These are phyloP conservation scores for Phaeosphaeriaceae sp. DNA, from an alignment of 2,329 filamentous ascomycete species.

Conservation along the genomic window DNA sequence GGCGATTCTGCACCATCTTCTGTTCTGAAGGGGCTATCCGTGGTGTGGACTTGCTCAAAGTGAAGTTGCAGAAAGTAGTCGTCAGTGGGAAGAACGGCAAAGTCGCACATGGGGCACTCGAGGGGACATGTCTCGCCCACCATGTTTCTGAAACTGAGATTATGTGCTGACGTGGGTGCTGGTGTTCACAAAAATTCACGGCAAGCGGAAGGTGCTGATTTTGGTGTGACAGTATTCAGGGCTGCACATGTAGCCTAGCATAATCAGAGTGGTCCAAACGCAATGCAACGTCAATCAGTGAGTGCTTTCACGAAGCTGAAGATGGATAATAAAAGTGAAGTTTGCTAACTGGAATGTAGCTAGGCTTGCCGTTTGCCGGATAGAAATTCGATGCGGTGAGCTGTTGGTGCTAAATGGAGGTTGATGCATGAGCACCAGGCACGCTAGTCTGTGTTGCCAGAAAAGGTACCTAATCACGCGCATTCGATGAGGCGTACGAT, in stretches of 20 bases:
- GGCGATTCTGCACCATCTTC: conserved; percentile 38
- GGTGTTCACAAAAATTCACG: conserved; percentile 11
- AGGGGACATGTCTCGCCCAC: conserved; percentile 27
- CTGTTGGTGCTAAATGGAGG: conserved; percentile 12
- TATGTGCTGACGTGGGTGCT: conserved; percentile 1
- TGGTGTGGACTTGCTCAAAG: conserved; percentile 49
- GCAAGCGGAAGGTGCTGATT: conserved; percentile 7
- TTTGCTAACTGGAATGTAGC: not conserved
- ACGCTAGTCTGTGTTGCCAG: no score
- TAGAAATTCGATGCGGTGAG: not conserved
- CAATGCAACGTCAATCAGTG: conserved; percentile 5
- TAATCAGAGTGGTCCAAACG: conserved; percentile 11
- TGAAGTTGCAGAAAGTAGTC: conserved; percentile 48
- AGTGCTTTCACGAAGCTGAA: conserved; percentile 13
- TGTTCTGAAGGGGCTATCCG: conserved; percentile 46
- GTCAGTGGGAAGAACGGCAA: conserved; percentile 33
- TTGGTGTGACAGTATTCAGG: conserved; percentile 11
- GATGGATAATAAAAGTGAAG: conserved; percentile 13
- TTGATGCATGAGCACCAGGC: no score
- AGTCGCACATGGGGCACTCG: conserved; percentile 46
- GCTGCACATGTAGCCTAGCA: conserved; percentile 25
- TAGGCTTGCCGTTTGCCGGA: conserved; percentile 1
- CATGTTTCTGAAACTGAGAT: conserved; percentile 18
- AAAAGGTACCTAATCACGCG: conserved; percentile 13
- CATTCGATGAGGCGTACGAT: not conserved